Conservation (phyloP, 2,329 filamentous ascomycete species). For the Corynespora cassiicola region DNA sequence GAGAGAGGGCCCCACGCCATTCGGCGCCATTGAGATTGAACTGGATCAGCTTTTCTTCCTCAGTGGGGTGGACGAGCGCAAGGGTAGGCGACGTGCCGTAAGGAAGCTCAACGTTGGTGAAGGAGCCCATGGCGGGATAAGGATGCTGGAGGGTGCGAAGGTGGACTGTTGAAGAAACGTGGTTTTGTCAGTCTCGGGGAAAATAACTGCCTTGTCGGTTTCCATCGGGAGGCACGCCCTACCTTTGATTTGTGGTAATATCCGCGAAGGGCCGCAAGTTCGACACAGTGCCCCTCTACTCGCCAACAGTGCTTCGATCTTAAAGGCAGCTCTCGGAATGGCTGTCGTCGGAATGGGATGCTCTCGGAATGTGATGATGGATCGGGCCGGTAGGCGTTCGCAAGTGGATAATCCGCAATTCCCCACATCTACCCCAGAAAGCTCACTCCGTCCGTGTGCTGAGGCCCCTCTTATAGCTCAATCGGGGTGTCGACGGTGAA, state of each 20-base stretch:
- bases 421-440: too few species aligned
- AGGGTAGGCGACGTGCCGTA: constrained; percentile 58
- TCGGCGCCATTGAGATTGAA: constrained; percentile 61
- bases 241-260: too few species aligned
- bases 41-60: constrained; percentile 59
- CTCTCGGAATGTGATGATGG: too few species aligned
- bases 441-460: constrained; percentile 4
- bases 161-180: background rate
- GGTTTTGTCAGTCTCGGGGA: too few species aligned
- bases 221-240: background rate
- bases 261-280: too few species aligned
- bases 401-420: too few species aligned
- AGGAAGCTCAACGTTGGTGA: constrained; percentile 52
- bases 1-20: constrained; percentile 64
- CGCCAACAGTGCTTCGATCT: too few species aligned
- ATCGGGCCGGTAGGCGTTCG: too few species aligned
- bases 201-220: too few species aligned
- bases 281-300: too few species aligned
- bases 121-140: constrained; percentile 29
- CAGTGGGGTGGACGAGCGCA: constrained; percentile 61
- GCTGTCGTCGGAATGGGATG: too few species aligned
- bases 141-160: background rate
- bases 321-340: too few species aligned
- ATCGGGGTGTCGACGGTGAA: background rate
- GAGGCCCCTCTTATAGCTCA: constrained; percentile 13